A percentile compares a stretch with the other conserved stretches of the same genome.
phyloP scores from a whole-genome alignment of 2,329 filamentous ascomycete genomes.

The Ampelomyces quisqualis region DNA sequence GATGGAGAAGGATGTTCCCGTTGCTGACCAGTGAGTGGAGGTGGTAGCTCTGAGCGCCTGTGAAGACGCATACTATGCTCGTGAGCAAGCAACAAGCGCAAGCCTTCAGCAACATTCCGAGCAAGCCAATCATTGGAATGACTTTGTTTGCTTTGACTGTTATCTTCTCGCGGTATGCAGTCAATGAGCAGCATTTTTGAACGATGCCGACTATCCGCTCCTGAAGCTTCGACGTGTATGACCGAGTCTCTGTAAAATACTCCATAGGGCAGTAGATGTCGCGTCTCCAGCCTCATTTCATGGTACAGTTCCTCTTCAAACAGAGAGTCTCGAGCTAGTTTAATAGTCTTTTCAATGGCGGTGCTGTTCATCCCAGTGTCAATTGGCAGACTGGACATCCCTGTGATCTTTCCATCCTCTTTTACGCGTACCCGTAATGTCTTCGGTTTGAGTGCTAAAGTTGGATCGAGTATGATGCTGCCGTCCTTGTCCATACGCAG shows the following conservation, averaged over 20 bases:
- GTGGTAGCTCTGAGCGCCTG: conserved; percentile 65
- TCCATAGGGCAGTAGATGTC: conserved; percentile 68
- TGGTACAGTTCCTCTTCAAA: conserved; percentile 88
- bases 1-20: conserved; percentile 54
- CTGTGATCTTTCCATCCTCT: conserved; percentile 59
- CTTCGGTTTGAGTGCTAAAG: conserved; percentile 56
- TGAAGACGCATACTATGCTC: conserved; percentile 75
- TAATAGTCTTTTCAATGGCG: conserved; percentile 66
- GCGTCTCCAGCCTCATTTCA: conserved; percentile 80
- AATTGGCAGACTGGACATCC: conserved; percentile 49
- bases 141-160: conserved; percentile 17
- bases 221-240: conserved; percentile 38
- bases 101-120: conserved; percentile 63
- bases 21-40: conserved; percentile 55
- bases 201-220: conserved; percentile 16
- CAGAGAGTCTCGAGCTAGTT: conserved; percentile 74
- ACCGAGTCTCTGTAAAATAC: conserved; percentile 61
- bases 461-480: conserved; percentile 70
- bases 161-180: conserved; percentile 62
- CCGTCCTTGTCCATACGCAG: conserved; percentile 75
- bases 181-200: conserved; percentile 66
- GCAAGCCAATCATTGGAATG: conserved; percentile 54
- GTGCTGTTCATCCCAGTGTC: conserved; percentile 48
- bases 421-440: conserved; percentile 69
- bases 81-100: conserved; percentile 76